Base-by-base conservation (phyloP, 805 yeast species). In the Saccharomyces mikatae region DNA sequence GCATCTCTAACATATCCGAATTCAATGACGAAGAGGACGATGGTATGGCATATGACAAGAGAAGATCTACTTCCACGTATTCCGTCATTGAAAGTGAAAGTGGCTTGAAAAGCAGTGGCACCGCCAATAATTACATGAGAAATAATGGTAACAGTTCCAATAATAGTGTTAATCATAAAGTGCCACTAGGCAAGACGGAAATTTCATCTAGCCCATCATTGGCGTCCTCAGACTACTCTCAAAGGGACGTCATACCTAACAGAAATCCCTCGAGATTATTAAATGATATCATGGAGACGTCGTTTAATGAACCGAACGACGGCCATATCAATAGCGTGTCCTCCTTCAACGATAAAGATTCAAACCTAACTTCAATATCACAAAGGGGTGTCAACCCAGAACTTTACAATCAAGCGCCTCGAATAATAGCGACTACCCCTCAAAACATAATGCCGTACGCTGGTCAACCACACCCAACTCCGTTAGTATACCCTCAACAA, bases 281-380 rank as follows among this genome's bases (percentile, higher is more conserved):
- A 31, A 65, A 65, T 48, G 68, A 63, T 51, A 61, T 66, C 17
- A 61, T 64, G 54, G 60, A 60, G 30, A 61, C 58, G 22, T 60
- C 60, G 5, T 41, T 58, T 22, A 47, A 56, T 29, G 56, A 54
- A 14, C 52, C 51, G 6, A 59, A 58, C 6, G 62, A 58, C 21
- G 57, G 10, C 24, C 13, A 21, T 24, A 36, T 36, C 11, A 36
- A 36, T 17, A 6, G 17, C 44, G 6, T 36, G 44, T 36, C 44
- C 9, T 21, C 22, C 11, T 36, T 56, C 13, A 63, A 59, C 21
- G 69, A 62, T 17, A 61, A 62, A 24, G 81, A 76, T 49, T 86
- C 92, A 0, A 85, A 84, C 62, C 84, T 87, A 68, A 86, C 94
- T 1, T 83, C 89, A 52, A 87, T 87, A 1, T 84, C 91, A 6